Conservation (phyloP, 768 basidiomycete genomes). For the Agrocybe pediades region DNA sequence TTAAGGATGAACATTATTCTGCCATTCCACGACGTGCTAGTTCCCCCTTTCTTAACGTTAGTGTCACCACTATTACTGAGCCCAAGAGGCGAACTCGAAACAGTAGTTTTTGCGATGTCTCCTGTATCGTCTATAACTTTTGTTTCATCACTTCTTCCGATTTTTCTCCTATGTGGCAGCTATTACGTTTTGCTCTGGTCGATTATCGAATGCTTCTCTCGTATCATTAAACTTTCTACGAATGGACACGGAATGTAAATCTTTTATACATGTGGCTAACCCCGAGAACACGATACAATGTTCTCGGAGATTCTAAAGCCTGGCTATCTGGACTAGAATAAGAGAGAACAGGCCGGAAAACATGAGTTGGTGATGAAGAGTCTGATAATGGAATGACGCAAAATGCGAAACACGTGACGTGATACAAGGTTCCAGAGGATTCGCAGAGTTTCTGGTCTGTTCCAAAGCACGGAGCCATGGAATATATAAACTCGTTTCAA, state of each 20-base stretch:
- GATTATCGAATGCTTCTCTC: too few species aligned
- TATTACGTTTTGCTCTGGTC: not conserved
- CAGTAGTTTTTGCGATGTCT: not conserved
- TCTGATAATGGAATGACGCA: constrained; percentile 18
- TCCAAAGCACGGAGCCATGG: constrained; percentile 26
- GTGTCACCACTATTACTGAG: too few species aligned
- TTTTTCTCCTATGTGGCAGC: not conserved
- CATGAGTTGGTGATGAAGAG: not conserved
- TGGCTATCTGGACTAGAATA: not conserved
- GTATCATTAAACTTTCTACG: not conserved
- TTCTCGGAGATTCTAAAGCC: not conserved
- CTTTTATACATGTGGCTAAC: not conserved
- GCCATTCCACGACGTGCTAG: not conserved
- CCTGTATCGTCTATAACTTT: too few species aligned
- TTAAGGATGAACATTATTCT: not conserved
- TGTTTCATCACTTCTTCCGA: too few species aligned
- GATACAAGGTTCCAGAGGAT: constrained; percentile 46
- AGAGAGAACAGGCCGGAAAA: not conserved
- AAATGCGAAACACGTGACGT: constrained; percentile 32
- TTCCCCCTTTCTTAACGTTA: not conserved
- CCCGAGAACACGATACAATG: not conserved
- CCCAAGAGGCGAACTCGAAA: too few species aligned
- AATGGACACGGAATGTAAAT: not conserved
- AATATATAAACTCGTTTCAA: constrained; percentile 36
- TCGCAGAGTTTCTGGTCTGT: constrained; percentile 43